Base-by-base conservation (phyloP, 345 rosid species). In the Ceriops decandra region DNA sequence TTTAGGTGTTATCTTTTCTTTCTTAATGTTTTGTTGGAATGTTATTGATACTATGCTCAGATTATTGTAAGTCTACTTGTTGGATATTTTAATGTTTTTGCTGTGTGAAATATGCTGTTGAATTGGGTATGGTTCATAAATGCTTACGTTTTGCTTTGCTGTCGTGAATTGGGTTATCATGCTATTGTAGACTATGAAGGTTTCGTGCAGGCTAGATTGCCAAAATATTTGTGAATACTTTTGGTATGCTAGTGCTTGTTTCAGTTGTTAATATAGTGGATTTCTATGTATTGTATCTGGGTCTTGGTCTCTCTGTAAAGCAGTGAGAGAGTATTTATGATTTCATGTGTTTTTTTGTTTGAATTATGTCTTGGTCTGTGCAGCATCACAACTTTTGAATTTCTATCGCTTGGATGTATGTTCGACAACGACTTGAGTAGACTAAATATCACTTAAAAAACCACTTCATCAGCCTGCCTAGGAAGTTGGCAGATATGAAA, bases 1-100 rank as follows among this genome's bases (percentile, higher is more conserved):
- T 64, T 8, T 27, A 28, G 61, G 31, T n/a, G 20, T 21, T 27
- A 32, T 9, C 0, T 33, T 62, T n/a, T 27, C 16, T 77, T 2
- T 63, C 32, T 1, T 42, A 15, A 13, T 13, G 17, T 42, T 42
- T 5, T 21, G 49, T 33, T 19, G 22, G 57, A 52, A 54, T 71
- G 72, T 21, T 67, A 72, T 49, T 63, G 28, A 62, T 67, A 57
- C 21, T 30, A 0, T 11, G 49, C 19, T 42, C 15, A 0, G 49
- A 13, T 42, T 42, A 13, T 42, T 42, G 3, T 42, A 24, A 60
- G n/a, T 71, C 72, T 35, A 67, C 36, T 69, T 13, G 30, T 13
- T 3, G 15, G 16, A 11, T 15, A 3, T 42, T 13, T 42, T 42
- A 13, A 15, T 42, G 17, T 11, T 42, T 13, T 42, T 42, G 17